Conservation (phyloP, 2,329 filamentous ascomycete genomes). For the Cytospora mali region DNA sequence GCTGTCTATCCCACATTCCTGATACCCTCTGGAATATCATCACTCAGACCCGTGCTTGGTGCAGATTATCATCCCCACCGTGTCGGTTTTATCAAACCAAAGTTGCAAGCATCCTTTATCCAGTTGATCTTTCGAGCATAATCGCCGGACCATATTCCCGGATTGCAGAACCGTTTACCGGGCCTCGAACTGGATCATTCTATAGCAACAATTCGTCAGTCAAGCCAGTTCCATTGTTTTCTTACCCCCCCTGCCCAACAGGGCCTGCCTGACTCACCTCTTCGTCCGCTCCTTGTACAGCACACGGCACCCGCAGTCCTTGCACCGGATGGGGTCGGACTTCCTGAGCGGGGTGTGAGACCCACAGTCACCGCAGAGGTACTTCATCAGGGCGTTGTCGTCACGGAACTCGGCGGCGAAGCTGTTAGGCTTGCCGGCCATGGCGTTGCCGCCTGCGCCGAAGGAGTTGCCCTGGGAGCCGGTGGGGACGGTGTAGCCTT, state of each 20-base stretch:
- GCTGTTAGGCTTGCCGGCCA: constrained; percentile 41
- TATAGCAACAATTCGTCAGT: constrained; percentile 42
- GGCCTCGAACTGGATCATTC: constrained; percentile 99
- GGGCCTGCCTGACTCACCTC: constrained; percentile 64
- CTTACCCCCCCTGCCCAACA: background rate
- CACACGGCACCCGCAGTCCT: constrained; percentile 91
- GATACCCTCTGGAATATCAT: background rate
- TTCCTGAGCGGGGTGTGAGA: constrained; percentile 74
- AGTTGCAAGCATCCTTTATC: background rate
- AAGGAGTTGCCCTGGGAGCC: constrained; percentile 47
- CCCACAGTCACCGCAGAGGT: constrained; percentile 84
- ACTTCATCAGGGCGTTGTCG: constrained; percentile 63
- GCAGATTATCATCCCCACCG: background rate
- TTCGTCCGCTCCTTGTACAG: constrained; percentile 98
- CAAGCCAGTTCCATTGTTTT: constrained; percentile 7
- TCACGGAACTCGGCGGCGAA: constrained; percentile 46
- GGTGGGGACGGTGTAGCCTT: constrained; percentile 76
- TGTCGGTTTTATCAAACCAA: background rate
- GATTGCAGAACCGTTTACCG: constrained; percentile 54
- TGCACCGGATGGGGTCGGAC: constrained; percentile 81
- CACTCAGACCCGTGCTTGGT: background rate
- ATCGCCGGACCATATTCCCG: background rate
- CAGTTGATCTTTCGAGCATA: background rate
- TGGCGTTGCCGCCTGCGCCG: constrained; percentile 40
- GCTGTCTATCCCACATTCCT: background rate